Evolutionary conservation across 129 eudicot genomes (phyloP).

Genomic region (Flaveria ramosissima): DNA sequence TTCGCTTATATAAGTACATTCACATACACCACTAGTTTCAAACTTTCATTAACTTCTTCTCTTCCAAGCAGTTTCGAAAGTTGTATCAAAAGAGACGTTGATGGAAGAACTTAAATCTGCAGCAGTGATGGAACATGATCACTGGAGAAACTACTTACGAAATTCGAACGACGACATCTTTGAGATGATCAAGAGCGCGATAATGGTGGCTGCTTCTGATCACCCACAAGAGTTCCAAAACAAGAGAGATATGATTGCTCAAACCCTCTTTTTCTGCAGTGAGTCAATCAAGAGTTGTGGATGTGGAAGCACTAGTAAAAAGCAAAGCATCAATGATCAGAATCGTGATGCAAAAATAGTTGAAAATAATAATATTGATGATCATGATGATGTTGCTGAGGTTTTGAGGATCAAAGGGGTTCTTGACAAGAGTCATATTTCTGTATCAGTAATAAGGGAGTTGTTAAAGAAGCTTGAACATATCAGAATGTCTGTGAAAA

Average conservation of each 20-base stretch:
- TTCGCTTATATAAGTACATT: too few relatives aligned
- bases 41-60: too few relatives aligned
- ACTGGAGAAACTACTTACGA: neutral
- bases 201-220: constrained; percentile 18
- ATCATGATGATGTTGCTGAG: neutral
- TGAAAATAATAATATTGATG: too few relatives aligned
- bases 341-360: neutral
- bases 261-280: neutral
- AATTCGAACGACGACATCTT: neutral
- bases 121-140: neutral
- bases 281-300: neutral
- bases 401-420: neutral
- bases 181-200: neutral
- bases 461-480: too few relatives aligned
- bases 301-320: too few relatives aligned
- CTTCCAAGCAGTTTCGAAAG: too few relatives aligned
- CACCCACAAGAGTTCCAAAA: neutral
- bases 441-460: too few relatives aligned
- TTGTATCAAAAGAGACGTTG: neutral
- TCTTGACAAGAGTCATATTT: neutral
- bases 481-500: too few relatives aligned
- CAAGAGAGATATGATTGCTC: constrained; percentile 1
- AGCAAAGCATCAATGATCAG: too few relatives aligned
- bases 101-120: neutral
- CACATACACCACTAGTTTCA: too few relatives aligned